These are phyloP conservation scores for Exserohilum turcica DNA, from an alignment of 2,329 filamentous ascomycete genomes.

Conservation along the genomic window DNA sequence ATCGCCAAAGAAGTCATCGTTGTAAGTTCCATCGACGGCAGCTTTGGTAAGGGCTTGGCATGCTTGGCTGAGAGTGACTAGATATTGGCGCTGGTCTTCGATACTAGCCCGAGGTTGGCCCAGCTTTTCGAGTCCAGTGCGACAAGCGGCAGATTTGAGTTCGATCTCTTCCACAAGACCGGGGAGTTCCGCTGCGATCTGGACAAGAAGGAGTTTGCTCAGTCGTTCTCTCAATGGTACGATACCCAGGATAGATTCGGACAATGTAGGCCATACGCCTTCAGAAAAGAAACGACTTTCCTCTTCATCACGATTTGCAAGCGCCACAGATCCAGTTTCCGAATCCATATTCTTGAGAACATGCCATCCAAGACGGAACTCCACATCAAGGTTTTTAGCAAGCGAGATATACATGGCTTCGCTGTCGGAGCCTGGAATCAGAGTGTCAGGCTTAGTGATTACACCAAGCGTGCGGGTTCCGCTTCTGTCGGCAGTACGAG, in stretches of 20 bases:
- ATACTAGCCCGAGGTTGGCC: slow-evolving; percentile 55
- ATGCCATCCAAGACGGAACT: slow-evolving; percentile 57
- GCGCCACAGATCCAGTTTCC: slow-evolving; percentile 23
- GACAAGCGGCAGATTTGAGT: slow-evolving; percentile 24
- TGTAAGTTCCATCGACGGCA: slow-evolving; percentile 54
- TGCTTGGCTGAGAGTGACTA: slow-evolving; percentile 51
- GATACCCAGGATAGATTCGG: too few species aligned
- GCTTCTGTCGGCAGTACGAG: slow-evolving; percentile 54
- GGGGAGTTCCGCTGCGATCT: slow-evolving; percentile 27
- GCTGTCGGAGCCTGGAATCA: slow-evolving; percentile 46
- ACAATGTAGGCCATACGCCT: slow-evolving; percentile 38
- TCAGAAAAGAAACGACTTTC: slow-evolving; percentile 45
- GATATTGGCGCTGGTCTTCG: slow-evolving; percentile 56
- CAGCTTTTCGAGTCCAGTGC: slow-evolving; percentile 50
- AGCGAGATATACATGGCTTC: slow-evolving; percentile 49
- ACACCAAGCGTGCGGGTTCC: slow-evolving; percentile 59
- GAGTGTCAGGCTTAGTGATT: slow-evolving; percentile 61
- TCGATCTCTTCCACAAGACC: slow-evolving; percentile 36
- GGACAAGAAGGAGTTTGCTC: slow-evolving; percentile 28
- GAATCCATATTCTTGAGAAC: slow-evolving; percentile 56
- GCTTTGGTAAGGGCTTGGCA: slow-evolving; percentile 54
- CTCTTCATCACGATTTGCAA: slow-evolving; percentile 46
- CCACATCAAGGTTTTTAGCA: slow-evolving; percentile 47
- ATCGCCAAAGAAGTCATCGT: slow-evolving; percentile 56
- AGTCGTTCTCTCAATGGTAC: slow-evolving; percentile 25